A percentile compares a stretch with the other conserved stretches of the same genome.
These are phyloP conservation scores for Sarocladium brachiariae DNA, from an alignment of 2,329 filamentous ascomycete species.

Conservation along the genomic window DNA sequence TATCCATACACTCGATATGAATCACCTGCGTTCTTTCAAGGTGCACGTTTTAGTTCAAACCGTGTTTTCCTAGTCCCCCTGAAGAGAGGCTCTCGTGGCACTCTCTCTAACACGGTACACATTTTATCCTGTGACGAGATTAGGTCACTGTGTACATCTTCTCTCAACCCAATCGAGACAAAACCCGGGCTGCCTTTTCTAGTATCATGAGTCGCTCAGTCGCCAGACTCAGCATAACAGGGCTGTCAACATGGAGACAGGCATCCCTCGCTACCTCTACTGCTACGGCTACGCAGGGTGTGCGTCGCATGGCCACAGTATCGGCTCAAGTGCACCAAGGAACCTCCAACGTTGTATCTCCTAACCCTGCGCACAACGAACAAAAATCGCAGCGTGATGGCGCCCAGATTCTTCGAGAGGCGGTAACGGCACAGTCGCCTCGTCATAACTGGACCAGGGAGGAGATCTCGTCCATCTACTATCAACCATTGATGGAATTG, in stretches of 20 bases:
- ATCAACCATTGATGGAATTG: conserved; percentile 74
- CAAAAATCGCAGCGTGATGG: conserved; percentile 7
- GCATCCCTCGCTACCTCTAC: not conserved
- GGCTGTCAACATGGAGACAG: not conserved
- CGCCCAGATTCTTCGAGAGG: conserved; percentile 33
- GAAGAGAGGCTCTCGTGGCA: no score
- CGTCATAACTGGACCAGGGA: conserved; percentile 74
- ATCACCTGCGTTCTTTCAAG: no score
- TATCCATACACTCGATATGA: no score
- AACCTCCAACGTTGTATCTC: not conserved
- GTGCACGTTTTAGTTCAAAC: no score
- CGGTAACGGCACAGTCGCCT: conserved; percentile 53
- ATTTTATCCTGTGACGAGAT: no score
- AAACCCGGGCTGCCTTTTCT: no score
- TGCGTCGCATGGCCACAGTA: not conserved
- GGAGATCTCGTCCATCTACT: conserved; percentile 75
- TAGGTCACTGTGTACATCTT: no score
- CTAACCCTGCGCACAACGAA: not conserved
- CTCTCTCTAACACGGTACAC: no score
- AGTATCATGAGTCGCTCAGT: not conserved
- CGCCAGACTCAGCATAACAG: not conserved
- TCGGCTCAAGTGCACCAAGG: not conserved
- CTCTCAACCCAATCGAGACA: no score
- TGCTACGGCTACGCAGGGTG: no score
- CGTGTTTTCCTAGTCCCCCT: no score